Evolutionary conservation across 257 asterid genomes (phyloP), one percentile per base, ranked within the genome.

Genomic region (Ajuga chamaepitys): DNA sequence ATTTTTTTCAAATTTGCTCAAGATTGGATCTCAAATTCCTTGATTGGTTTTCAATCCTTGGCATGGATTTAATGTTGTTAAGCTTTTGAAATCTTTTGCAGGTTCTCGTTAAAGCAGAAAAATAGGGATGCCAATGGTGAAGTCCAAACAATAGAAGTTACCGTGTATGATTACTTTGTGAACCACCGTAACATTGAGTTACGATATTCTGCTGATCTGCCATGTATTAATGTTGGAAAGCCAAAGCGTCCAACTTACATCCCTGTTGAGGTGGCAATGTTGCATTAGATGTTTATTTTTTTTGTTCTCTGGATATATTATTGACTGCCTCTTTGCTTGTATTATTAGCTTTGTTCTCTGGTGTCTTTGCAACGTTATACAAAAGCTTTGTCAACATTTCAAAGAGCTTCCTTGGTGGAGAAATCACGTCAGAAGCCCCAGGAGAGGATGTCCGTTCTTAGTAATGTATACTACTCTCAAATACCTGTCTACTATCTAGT

Each of bases 351-450:
- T 0, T 91, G 98, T 48, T 60, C 86, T 14, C 67, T 91, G 79
- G 81, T 91, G 34, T 84, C 98, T 3, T 72, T 91, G 78, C 98
- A 91, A 84, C 85, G 98, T 0, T 91, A 91, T 61, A 91, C 98
- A 4, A 91, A 88, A 82, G 81, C 98, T 7, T 63, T 91, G 13
- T 71, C 91, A 14, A 81, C 86, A 30, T 80, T 88, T 30, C 98
- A 91, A 75, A 83, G 96, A 74, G 65, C 96, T 57, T 81, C 96
- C 5, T 63, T 91, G 34, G 96, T 88, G 11, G 98, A 91, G 77
- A 91, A 91, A 70, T 91, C 98, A 4, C 81, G 98, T 6, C 98
- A 91, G 52, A 91, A 88, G 74, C 98, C 96, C 1, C 95, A 82
- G 32, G 98, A 91, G 65, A 77, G 96, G 73, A 91, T 91, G 95